Conservation (phyloP, 306 rosid species). For the Carpinus viminea region DNA sequence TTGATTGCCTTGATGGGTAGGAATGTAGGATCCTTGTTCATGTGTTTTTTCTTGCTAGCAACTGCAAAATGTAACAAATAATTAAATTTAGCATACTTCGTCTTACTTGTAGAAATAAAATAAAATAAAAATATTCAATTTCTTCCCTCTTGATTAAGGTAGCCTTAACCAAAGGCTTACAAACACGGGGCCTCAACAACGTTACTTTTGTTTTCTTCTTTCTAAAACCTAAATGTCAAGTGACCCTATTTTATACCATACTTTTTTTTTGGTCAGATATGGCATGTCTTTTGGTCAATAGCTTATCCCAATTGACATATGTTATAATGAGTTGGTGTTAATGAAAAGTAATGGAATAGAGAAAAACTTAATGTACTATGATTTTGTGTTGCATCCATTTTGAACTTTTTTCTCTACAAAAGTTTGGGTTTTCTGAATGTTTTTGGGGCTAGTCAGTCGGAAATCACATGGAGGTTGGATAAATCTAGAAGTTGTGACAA, state of each 20-base stretch:
- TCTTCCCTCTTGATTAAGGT: background rate
- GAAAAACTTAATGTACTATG: background rate
- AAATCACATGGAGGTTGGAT: constrained; percentile 82
- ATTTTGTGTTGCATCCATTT: constrained; percentile 14
- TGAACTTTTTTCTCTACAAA: constrained; percentile 25
- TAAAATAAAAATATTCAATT: background rate
- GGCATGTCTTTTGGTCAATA: constrained; percentile 5
- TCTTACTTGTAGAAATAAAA: background rate
- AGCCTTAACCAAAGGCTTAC: background rate
- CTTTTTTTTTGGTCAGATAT: background rate
- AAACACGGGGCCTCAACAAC: background rate
- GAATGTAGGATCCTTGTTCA: background rate
- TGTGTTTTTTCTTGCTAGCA: background rate
- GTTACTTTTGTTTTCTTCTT: background rate
- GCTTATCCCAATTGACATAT: background rate
- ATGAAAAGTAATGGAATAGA: background rate
- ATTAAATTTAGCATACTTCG: background rate
- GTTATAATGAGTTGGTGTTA: background rate
- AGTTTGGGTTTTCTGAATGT: constrained; percentile 65
- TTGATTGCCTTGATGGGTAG: background rate
- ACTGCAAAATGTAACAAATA: background rate
- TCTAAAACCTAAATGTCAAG: background rate
- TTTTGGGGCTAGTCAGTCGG: constrained; percentile 98
- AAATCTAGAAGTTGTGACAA: constrained; percentile 50
- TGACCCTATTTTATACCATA: background rate